These are phyloP conservation scores for Tolypocladium guangdongense DNA, from an alignment of 2,329 filamentous ascomycete genomes.

Conservation along the genomic window DNA sequence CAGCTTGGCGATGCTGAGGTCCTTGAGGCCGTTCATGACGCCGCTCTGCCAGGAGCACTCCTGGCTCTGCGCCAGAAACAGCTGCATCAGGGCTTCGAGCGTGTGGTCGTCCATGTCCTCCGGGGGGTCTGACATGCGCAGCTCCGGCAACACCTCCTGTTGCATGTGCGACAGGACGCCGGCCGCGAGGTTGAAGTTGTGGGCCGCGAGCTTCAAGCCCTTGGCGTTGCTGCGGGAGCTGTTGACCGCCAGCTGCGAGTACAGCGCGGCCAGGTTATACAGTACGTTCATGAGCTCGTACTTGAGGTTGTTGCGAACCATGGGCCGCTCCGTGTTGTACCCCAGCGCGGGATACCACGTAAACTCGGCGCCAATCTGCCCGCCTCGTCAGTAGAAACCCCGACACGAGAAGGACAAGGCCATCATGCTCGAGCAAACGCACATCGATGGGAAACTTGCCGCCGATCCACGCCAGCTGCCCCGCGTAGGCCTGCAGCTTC, in stretches of 20 bases:
- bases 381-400: neutral
- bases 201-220: conserved; percentile 77
- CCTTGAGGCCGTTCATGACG: conserved; percentile 86
- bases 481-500: conserved; percentile 85
- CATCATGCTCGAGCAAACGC: conserved; percentile 5
- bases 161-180: conserved; percentile 75
- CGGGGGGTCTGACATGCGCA: conserved; percentile 69
- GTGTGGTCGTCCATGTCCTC: conserved; percentile 94
- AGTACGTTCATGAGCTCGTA: conserved; percentile 87
- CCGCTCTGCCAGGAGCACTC: conserved; percentile 99
- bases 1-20: conserved; percentile 82
- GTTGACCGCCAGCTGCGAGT: conserved; percentile 80
- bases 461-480: conserved; percentile 83
- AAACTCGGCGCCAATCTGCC: conserved; percentile 82
- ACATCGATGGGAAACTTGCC: conserved; percentile 96
- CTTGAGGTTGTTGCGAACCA: conserved; percentile 54
- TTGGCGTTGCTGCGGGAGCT: conserved; percentile 69
- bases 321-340: conserved; percentile 70
- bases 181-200: conserved; percentile 80
- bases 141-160: conserved; percentile 64
- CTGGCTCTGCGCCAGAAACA: conserved; percentile 86
- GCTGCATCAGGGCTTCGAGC: conserved; percentile 68
- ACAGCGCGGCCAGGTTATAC: conserved; percentile 87
- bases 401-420: neutral
- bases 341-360: conserved; percentile 92